Base-by-base conservation (phyloP, 2,329 filamentous ascomycete species). In the Waltergamsia citrina region DNA sequence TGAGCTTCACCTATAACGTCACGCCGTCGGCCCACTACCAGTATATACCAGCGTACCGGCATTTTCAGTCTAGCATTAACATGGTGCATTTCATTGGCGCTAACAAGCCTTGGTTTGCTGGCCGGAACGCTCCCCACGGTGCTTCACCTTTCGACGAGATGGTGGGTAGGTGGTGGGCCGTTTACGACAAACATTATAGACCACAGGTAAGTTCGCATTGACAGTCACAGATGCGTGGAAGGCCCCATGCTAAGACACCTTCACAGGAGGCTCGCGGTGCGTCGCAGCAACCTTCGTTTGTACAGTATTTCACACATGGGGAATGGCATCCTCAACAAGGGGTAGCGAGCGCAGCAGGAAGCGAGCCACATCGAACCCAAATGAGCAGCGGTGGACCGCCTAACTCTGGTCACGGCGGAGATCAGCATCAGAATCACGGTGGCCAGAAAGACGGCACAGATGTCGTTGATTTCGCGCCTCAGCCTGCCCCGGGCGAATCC, bases 21-120 rank as follows among this genome's bases (percentile, higher is more conserved):
- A 98, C 92, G 0, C 92, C 92, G 2, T 95, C 85, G 41, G 88
- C 83, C 17, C 87, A 94, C 56, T 98, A 98, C 63, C 92, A 98
- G 62, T 98, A 96, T 60, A 71, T 95, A 36, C 92, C 92, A 10
- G 92, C 92, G 34, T 98, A 94, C 60, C 77, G 79, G 43, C 86
- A 96, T 65, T 94, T 93, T 57, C 85, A 93, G 59, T 83, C 82
- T 31, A 83, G 77, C 46, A 94, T 98, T 49, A 88, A 73, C 52
- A 74, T 93, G 65, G 81, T 94, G 18, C 92, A 98, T 61, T 98
- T 95, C 58, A 96, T 98, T 49, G 92, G 92, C 27, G 62, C 78
- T 38, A 72, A 85, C 36, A 98, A 98, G 63, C 92, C 92, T 0
- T 98, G 92, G 92, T 71, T 71, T 16, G 61, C 75, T 39, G 78